Evolutionary conservation across 83 land plant species (phyloP), one percentile per base, ranked within the genome.

Genomic region (Picea abies): DNA sequence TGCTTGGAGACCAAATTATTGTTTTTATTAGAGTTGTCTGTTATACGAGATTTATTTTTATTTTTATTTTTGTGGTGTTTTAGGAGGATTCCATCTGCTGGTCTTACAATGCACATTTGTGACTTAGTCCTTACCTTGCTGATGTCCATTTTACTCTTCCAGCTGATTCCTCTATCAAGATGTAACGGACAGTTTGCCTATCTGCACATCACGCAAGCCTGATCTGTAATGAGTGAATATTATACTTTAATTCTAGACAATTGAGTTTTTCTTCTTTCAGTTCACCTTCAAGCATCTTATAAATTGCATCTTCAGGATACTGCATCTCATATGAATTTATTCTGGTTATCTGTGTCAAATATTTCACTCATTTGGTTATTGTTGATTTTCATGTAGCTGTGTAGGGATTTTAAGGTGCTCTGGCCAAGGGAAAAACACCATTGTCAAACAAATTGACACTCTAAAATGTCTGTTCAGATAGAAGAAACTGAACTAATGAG

Each of bases 101-200:
- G 56, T 10, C 56, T 52, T 52, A 12, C 14, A 52, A 52, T 11
- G 12, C 56, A 52, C 14, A 52, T 52, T 52, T 52, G 14, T 52
- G 56, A 52, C 56, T 52, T 52, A 11, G 56, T 52, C 10, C 56
- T 52, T 52, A 69, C 39, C 41, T 35, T 72, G 20, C 14, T 72
- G n/a, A 72, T 44, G 12, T 72, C 44, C 56, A 72, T 3, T 72
- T 72, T 72, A 14, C 14, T n/a, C 56, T 72, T 72, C 76, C 56
- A 72, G n/a, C 52, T 72, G 44, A 72, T 41, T 41, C 44, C 76
- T 44, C 4, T 7, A 9, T 72, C 52, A 44, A 44, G 56, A 44
- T 72, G 39, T 41, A 39, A 44, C 37, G 58, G 23, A 20, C 49
- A 37, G n/a, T 41, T 19, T 44, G n/a, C 76, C 25, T 17, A 10